phyloP scores from a whole-genome alignment of 1,284 basidiomycete species.

The Lignosus rhinocerotis region DNA sequence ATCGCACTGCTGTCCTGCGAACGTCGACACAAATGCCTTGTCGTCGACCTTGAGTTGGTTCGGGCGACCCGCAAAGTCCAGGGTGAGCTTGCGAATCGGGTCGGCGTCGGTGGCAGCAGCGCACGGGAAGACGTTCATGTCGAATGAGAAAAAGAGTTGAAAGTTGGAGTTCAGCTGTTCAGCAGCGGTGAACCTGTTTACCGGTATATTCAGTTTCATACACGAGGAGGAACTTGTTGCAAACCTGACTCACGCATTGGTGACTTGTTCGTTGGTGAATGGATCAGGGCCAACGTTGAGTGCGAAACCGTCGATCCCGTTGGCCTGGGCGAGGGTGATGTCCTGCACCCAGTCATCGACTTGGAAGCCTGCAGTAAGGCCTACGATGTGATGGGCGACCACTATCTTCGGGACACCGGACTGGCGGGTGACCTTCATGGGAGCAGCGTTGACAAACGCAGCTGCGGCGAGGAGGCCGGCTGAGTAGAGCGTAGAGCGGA shows the following conservation, averaged over 20 bases:
- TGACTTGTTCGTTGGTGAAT: constrained; percentile 59
- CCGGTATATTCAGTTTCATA: not conserved
- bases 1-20: constrained; percentile 73
- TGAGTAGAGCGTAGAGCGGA: constrained; percentile 16
- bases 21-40: constrained; percentile 73
- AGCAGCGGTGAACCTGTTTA: constrained; percentile 54
- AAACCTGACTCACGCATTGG: constrained; percentile 57
- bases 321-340: constrained; percentile 55
- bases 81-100: constrained; percentile 60
- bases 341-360: constrained; percentile 56
- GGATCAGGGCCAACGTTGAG: constrained; percentile 65
- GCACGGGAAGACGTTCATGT: constrained; percentile 71
- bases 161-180: constrained; percentile 56
- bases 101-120: constrained; percentile 50
- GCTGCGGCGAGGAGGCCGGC: constrained; percentile 18
- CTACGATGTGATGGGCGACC: constrained; percentile 68
- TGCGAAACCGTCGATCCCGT: constrained; percentile 69
- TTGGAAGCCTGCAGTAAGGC: constrained; percentile 67
- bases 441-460: constrained; percentile 19
- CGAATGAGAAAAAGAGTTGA: constrained; percentile 80
- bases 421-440: constrained; percentile 13
- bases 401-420: constrained; percentile 48
- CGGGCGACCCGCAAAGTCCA: constrained; percentile 55
- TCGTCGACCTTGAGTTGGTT: constrained; percentile 64
- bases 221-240: too few relatives aligned